phyloP scores from a whole-genome alignment of 495 filamentous ascomycete species.

The Aspergillus panamensis region DNA sequence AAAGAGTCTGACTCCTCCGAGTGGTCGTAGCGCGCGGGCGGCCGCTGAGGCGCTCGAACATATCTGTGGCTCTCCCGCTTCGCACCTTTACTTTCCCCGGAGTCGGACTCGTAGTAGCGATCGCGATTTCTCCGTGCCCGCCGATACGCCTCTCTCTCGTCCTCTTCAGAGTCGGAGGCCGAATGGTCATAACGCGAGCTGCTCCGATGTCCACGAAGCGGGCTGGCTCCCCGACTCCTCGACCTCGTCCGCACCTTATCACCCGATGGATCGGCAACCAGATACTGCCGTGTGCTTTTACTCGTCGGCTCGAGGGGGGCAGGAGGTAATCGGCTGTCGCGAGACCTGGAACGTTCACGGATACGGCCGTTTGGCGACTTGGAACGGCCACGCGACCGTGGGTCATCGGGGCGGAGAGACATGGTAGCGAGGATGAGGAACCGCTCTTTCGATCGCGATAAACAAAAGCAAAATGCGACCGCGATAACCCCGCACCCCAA shows the following conservation, averaged over 20 bases:
- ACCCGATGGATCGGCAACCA: slow-evolving; percentile 24
- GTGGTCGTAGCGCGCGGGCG: slow-evolving; percentile 30
- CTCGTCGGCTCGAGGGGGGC: slow-evolving; percentile 25
- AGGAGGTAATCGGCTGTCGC: slow-evolving; percentile 42
- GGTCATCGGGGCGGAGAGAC: slow-evolving; percentile 56
- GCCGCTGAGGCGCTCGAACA: slow-evolving; percentile 23
- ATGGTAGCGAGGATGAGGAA: slow-evolving; percentile 21
- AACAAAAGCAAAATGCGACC: slow-evolving; percentile 5
- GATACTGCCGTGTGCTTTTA: slow-evolving; percentile 22
- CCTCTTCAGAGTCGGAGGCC: slow-evolving; percentile 49
- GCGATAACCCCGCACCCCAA: slow-evolving; percentile 4
- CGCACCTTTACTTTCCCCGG: slow-evolving; percentile 15
- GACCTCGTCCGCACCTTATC: slow-evolving; percentile 22
- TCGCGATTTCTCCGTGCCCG: slow-evolving; percentile 30
- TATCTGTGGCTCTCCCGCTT: slow-evolving; percentile 26
- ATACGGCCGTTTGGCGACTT: slow-evolving; percentile 52
- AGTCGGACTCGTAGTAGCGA: slow-evolving; percentile 37
- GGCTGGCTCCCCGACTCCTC: slow-evolving; percentile 20
- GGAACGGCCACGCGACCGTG: slow-evolving; percentile 57
- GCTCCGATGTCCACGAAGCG: slow-evolving; percentile 37
- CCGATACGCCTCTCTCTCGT: slow-evolving; percentile 19
- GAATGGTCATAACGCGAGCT: slow-evolving; percentile 40
- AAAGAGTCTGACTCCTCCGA: slow-evolving; percentile 33
- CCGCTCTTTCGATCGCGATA: slow-evolving; percentile 2
- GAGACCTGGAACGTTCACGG: slow-evolving; percentile 48